These are phyloP conservation scores for Rhodotorula sp. DNA, from an alignment of 1,284 basidiomycete species.

Conservation along the genomic window DNA sequence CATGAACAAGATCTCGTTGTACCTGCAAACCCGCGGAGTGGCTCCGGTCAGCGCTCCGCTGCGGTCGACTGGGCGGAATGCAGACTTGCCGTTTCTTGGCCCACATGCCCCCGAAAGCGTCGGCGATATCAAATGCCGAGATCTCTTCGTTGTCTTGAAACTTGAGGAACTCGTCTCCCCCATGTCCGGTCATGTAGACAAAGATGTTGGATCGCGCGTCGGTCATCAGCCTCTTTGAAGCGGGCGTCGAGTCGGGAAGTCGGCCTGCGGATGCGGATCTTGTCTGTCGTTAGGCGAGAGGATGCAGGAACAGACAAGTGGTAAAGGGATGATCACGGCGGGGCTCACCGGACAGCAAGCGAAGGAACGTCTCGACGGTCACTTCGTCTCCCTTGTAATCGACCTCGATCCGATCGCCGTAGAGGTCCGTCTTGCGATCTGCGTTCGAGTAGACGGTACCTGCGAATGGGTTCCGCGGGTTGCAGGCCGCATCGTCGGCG, in stretches of 20 bases:
- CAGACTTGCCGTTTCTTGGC: slow-evolving; percentile 76
- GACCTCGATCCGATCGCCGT: slow-evolving; percentile 94
- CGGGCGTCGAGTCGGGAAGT: slow-evolving; percentile 66
- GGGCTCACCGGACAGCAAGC: slow-evolving; percentile 75
- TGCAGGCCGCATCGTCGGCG: slow-evolving; percentile 93
- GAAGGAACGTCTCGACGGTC: slow-evolving; percentile 90
- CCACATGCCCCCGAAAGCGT: slow-evolving; percentile 98
- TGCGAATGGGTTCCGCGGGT: slow-evolving; percentile 85
- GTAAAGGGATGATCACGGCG: background rate
- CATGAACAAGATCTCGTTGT: slow-evolving; percentile 97
- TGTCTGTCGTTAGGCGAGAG: background rate
- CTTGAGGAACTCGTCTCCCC: slow-evolving; percentile 96
- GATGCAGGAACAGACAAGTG: background rate
- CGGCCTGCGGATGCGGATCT: slow-evolving; percentile 57
- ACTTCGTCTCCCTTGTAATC: slow-evolving; percentile 98
- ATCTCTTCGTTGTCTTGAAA: slow-evolving; percentile 99
- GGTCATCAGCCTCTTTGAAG: slow-evolving; percentile 84
- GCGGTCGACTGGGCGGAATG: background rate
- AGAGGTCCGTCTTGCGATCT: slow-evolving; percentile 77
- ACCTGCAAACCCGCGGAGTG: slow-evolving; percentile 55
- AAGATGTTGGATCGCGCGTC: slow-evolving; percentile 94
- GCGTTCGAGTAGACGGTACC: slow-evolving; percentile 85
- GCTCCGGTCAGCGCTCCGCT: background rate
- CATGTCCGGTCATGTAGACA: slow-evolving; percentile 97
- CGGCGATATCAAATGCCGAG: slow-evolving; percentile 89